Base-by-base conservation (phyloP, 2,329 filamentous ascomycete genomes). In the Ceratocystis huliohia region DNA sequence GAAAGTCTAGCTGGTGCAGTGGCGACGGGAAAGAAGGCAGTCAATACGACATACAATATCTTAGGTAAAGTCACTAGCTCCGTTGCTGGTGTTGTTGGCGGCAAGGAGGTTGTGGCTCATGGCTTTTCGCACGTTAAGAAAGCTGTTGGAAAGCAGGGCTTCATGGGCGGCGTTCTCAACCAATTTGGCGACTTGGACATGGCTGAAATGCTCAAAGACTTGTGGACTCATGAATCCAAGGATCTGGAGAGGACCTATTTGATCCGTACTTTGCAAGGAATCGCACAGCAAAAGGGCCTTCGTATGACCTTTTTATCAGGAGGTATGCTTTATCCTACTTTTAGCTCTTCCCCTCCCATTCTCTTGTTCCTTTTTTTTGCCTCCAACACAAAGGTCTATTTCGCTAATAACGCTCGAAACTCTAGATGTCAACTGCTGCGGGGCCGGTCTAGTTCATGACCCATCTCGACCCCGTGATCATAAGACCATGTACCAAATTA, bases 401-500 rank as follows among this genome's bases (percentile, higher is more conserved):
- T n/a, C 7, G 17, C 10, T 25, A 8, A 66, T 61, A 57, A 41
- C 3, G 37, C 70, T 72, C 71, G 73, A 70, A 59, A 22, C 50
- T 50, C 5, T 69, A 87, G 86, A 88, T 72, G 93, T 97, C 74
- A 94, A 93, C 75, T 88, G 86, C 72, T 92, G 89, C 70, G 94
- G 94, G 70, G 94, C 94, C 25, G 94, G 94, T 67, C 83, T 99
- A 10, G 86, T 99, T 1, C 94, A 99, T 76, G 94, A 99, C 76
- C 94, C 94, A 0, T 83, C 88, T 22, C 90, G 94, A 74, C 93
- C 93, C 0, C 86, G 85, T 48, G 91, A 97, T 76, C 91, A 97
- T 81, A 99, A 97, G 78, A 96, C 94, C 33, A 99, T 99, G 93
- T 99, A 97, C 78, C 94, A 99, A 75, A 83, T 99, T 74, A 96